These are phyloP conservation scores for Hysterangium stoloniferum DNA, from an alignment of 768 basidiomycete genomes.

Conservation along the genomic window DNA sequence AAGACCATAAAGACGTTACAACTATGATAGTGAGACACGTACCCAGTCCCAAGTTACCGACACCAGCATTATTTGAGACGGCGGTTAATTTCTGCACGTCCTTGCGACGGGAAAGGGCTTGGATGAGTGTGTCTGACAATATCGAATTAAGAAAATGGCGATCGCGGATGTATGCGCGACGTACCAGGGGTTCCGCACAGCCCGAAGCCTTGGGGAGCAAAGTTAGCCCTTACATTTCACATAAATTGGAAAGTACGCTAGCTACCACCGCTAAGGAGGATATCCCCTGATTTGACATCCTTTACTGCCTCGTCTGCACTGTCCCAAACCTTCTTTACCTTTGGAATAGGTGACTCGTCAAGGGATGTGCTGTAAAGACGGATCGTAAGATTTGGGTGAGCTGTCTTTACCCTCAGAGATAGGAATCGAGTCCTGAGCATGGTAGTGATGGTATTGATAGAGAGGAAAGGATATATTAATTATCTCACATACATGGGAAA, in stretches of 20 bases:
- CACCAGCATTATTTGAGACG: slow-evolving; percentile 85
- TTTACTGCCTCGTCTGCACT: slow-evolving; percentile 78
- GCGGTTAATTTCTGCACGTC: slow-evolving; percentile 72
- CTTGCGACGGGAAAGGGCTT: slow-evolving; percentile 63
- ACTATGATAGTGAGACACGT: slow-evolving; percentile 15
- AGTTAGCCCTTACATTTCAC: background rate
- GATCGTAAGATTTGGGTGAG: too few species aligned
- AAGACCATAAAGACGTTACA: background rate
- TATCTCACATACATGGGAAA: too few species aligned
- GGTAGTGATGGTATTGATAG: too few species aligned
- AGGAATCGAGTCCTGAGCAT: too few species aligned
- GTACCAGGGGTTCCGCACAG: slow-evolving; percentile 81
- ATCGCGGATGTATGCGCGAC: slow-evolving; percentile 11
- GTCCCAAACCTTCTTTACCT: slow-evolving; percentile 62
- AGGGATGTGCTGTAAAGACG: slow-evolving; percentile 9
- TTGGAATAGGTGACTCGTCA: slow-evolving; percentile 23
- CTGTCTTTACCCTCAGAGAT: too few species aligned
- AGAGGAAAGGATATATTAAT: too few species aligned
- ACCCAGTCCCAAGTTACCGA: slow-evolving; percentile 66
- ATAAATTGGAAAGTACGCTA: background rate
- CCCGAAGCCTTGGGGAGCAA: slow-evolving; percentile 63
- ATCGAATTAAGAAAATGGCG: background rate
- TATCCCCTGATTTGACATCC: slow-evolving; percentile 74
- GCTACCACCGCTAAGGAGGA: slow-evolving; percentile 73
- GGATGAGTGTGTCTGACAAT: slow-evolving; percentile 66